Conservation (phyloP, 306 rosid species). For the Vigna nakashimae region DNA sequence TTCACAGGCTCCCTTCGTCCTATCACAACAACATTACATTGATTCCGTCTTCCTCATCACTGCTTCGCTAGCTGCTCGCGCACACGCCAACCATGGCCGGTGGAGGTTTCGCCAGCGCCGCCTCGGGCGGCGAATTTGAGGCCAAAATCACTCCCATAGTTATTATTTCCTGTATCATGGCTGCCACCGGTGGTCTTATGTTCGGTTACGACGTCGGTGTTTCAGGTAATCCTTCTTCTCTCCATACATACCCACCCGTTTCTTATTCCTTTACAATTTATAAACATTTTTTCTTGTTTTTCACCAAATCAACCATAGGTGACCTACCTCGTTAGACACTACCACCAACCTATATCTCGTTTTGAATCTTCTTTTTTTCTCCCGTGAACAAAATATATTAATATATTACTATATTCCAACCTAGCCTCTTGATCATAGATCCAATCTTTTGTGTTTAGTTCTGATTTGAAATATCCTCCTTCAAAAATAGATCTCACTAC, state of each 20-base stretch:
- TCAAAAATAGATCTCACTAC: no score
- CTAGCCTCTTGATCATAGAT: no score
- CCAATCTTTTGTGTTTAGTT: no score
- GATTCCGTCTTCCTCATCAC: not conserved
- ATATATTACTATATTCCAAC: no score
- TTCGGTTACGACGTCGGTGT: slow-evolving; percentile 84
- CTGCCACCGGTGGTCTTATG: slow-evolving; percentile 90
- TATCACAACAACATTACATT: not conserved
- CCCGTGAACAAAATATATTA: no score
- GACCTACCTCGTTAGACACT: not conserved
- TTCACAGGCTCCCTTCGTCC: no score
- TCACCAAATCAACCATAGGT: not conserved
- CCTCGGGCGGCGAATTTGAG: slow-evolving; percentile 57
- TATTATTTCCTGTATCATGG: slow-evolving; percentile 73
- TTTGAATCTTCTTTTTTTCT: no score
- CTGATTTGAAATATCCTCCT: no score
- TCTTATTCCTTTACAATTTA: not conserved
- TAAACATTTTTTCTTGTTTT: not conserved
- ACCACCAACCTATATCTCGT: not conserved
- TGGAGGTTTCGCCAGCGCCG: slow-evolving; percentile 53
- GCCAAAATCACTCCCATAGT: slow-evolving; percentile 85
- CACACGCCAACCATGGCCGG: slow-evolving; percentile 55
- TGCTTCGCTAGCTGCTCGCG: no score
- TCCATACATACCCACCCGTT: not conserved
- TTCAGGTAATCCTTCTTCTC: slow-evolving; percentile 55